phyloP scores from a whole-genome alignment of 2,329 filamentous ascomycete species.

The Exophiala dermatitidis region DNA sequence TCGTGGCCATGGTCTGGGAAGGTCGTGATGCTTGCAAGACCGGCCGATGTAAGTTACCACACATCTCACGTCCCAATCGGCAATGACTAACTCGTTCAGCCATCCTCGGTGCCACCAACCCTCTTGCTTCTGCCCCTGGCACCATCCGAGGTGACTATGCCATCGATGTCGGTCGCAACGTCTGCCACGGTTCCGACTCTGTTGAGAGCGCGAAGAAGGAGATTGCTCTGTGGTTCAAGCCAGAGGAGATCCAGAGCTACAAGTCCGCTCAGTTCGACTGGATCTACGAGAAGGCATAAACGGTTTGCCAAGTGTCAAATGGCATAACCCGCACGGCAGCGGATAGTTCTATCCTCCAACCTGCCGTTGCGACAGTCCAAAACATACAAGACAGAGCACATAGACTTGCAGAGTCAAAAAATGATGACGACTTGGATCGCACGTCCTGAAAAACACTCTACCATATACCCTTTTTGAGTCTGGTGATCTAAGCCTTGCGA shows the following conservation, averaged over 20 bases:
- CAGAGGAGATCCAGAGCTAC: slow-evolving; percentile 76
- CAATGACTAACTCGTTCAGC: slow-evolving; percentile 39
- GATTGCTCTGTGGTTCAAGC: slow-evolving; percentile 97
- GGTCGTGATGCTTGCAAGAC: slow-evolving; percentile 98
- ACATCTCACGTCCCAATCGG: background rate
- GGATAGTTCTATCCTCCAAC: background rate
- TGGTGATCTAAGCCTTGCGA: background rate
- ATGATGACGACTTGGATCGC: background rate
- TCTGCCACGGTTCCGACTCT: slow-evolving; percentile 98
- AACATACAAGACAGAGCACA: background rate
- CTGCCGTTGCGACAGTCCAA: background rate
- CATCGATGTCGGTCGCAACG: slow-evolving; percentile 90
- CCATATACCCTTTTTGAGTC: background rate
- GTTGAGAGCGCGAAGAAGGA: slow-evolving; percentile 99
- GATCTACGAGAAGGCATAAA: slow-evolving; percentile 85
- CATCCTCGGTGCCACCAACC: slow-evolving; percentile 99
- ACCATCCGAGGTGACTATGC: slow-evolving; percentile 96
- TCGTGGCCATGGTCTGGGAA: slow-evolving; percentile 99
- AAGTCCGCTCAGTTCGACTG: slow-evolving; percentile 80
- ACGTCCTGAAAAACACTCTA: too few species aligned
- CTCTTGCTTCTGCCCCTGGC: slow-evolving; percentile 83
- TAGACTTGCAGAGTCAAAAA: slow-evolving; percentile 3
- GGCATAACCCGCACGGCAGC: background rate
- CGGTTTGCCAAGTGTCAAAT: slow-evolving; percentile 8
- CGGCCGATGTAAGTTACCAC: slow-evolving; percentile 63